Evolutionary conservation across 768 basidiomycete genomes (phyloP), one percentile per base, ranked within the genome.

Genomic region (Clathrus columnatus): DNA sequence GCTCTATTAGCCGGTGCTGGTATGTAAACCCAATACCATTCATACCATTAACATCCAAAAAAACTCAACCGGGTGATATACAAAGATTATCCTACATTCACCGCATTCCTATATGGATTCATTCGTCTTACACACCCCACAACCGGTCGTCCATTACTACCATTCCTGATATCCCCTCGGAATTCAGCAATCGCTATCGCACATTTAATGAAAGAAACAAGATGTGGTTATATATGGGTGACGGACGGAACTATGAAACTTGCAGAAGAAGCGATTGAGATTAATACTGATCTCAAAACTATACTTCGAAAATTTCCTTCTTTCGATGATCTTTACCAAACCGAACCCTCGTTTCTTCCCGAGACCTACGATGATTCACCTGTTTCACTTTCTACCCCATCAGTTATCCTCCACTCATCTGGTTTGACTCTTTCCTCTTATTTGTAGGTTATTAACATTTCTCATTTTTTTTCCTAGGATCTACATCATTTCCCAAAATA

Each of bases 401-500:
- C 32, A 11, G 11, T 50, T 2, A 47, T 58, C 1, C 48, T 61
- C 18, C 62, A 62, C 49, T 61, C 61, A 4, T 63, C 62, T 7
- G 65, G 65, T 65, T 11, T 56, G 21, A 17, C 4, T 4, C 18
- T 23, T 24, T 28, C 16, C 43, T 18, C 20, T 21, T 1, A 18
- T 27, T 18, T 24, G 36, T 29, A 10, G 30, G n/a, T n/a, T n/a
- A n/a, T n/a, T n/a, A n/a, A 54, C 29, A 32, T 5, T 45, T 20
- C 42, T 11, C 27, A 36, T 21, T 14, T 26, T 18, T 36, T 45
- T 65, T 66, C 5, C 66, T 66, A 5, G n/a, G n/a, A n/a, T n/a
- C n/a, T n/a, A 66, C 67, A 4, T 59, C 65, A 0, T 64, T 67
- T 51, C 66, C 67, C 1, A 69, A 68, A 53, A 61, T 65, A 2